Evolutionary conservation across 805 yeast species (phyloP).

Genomic region (Sugiyamaella lignohabitans): DNA sequence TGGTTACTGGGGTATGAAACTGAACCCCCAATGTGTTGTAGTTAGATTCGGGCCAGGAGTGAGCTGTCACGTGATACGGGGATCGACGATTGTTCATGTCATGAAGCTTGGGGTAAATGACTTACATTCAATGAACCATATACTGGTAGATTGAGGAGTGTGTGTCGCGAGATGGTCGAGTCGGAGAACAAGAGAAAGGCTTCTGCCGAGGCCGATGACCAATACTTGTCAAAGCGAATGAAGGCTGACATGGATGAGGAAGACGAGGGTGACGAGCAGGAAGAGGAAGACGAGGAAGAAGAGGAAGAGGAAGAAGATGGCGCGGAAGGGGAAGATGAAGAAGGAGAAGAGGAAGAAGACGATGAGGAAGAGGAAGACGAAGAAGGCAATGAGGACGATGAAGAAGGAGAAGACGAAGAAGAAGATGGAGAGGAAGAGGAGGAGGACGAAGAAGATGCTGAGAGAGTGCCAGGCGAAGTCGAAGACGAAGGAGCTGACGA

Average conservation of each 20-base stretch:
- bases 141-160: neutral
- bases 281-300: conserved; percentile 11
- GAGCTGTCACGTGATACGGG: no score
- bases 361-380: conserved; percentile 21
- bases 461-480: conserved; percentile 9
- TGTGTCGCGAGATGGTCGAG: neutral
- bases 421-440: conserved; percentile 7
- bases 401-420: conserved; percentile 29
- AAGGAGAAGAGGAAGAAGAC: conserved; percentile 12
- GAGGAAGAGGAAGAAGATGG: conserved; percentile 13
- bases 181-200: conserved; percentile 1
- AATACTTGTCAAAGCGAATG: neutral
- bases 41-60: no score
- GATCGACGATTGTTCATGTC: no score
- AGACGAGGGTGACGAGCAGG: conserved; percentile 8
- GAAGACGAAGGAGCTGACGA: conserved; percentile 11
- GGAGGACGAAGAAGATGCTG: conserved; percentile 9
- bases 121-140: no score
- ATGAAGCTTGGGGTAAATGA: no score
- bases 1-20: no score
- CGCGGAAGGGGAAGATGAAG: conserved; percentile 13
- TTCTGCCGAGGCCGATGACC: conserved; percentile 4
- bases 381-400: conserved; percentile 27
- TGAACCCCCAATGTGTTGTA: no score
- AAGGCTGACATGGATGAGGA: conserved; percentile 7